Evolutionary conservation across 2,329 filamentous ascomycete species (phyloP).

Genomic region (Meredithiella fracta): DNA sequence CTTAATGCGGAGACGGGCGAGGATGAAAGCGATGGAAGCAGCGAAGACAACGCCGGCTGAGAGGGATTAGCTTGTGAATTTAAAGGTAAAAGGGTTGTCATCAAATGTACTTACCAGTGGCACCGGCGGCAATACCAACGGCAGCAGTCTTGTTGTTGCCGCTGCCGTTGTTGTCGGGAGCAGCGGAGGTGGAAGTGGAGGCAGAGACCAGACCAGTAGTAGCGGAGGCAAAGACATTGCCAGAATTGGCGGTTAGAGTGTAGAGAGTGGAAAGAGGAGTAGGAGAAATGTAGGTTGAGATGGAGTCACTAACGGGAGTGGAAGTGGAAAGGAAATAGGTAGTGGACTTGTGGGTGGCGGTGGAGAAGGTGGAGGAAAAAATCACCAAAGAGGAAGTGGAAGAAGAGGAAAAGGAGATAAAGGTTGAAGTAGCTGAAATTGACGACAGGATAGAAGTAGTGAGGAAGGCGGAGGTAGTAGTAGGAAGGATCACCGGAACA

Average conservation of each 20-base stretch:
- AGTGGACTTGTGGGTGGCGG: slow-evolving; percentile 1
- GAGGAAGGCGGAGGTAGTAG: not conserved
- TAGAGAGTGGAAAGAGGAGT: not conserved
- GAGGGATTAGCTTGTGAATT: not conserved
- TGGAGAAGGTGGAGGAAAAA: not conserved
- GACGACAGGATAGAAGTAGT: not conserved
- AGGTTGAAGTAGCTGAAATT: not conserved
- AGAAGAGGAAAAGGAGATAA: slow-evolving; percentile 1
- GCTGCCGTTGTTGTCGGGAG: not conserved
- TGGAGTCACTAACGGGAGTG: slow-evolving; percentile 7
- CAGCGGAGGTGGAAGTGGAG: not conserved
- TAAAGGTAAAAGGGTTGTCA: not conserved
- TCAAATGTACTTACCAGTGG: slow-evolving; percentile 14
- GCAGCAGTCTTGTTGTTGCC: slow-evolving; percentile 4
- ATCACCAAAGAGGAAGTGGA: not conserved
- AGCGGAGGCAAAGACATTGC: not conserved
- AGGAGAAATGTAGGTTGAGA: not conserved
- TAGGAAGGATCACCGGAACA: not conserved
- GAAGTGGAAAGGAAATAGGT: not conserved
- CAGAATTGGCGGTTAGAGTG: not conserved
- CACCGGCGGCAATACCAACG: slow-evolving; percentile 12
- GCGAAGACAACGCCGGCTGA: slow-evolving; percentile 12
- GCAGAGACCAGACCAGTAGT: no score
- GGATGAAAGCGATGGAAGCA: slow-evolving; percentile 10
- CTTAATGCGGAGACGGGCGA: slow-evolving; percentile 10